Conservation (phyloP, 2,329 filamentous ascomycete genomes). For the Diaporthe citri region DNA sequence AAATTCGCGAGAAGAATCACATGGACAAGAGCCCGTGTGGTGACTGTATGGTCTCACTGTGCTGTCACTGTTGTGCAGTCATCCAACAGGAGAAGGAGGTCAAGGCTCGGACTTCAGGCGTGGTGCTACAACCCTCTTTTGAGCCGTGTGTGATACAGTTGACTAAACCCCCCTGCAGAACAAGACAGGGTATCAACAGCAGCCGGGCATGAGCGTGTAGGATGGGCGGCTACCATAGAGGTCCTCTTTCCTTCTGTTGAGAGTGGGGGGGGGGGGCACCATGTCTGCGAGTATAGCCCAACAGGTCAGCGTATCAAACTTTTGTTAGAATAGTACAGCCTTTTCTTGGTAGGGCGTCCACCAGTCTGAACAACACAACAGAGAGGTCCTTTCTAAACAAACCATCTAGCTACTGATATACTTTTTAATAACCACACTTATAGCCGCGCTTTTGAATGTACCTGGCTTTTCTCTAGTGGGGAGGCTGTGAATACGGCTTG, state of each 20-base stretch:
- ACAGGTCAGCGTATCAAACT: too few species aligned
- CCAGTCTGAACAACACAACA: too few species aligned
- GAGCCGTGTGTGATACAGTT: not conserved
- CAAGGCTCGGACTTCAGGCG: not conserved
- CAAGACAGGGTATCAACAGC: slow-evolving; percentile 9
- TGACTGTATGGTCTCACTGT: slow-evolving; percentile 35
- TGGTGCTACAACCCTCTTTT: not conserved
- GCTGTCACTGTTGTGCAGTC: slow-evolving; percentile 34
- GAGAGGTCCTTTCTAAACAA: too few species aligned
- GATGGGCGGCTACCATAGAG: not conserved
- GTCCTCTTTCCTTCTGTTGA: too few species aligned
- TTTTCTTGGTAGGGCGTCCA: too few species aligned
- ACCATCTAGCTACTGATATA: too few species aligned
- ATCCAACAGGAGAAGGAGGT: slow-evolving; percentile 39
- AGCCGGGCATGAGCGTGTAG: slow-evolving; percentile 13
- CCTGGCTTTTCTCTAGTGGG: not conserved
- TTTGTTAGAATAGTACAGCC: too few species aligned
- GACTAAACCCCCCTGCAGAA: not conserved
- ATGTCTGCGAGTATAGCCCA: too few species aligned
- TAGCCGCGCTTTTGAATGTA: not conserved
- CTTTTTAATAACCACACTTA: not conserved
- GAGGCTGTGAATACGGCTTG: too few species aligned
- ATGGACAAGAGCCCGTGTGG: slow-evolving; percentile 31
- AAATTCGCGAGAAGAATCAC: slow-evolving; percentile 22
- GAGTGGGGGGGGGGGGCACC: too few species aligned